Conservation (phyloP, 495 filamentous ascomycete species). For the Clohesyomyces aquaticus region DNA sequence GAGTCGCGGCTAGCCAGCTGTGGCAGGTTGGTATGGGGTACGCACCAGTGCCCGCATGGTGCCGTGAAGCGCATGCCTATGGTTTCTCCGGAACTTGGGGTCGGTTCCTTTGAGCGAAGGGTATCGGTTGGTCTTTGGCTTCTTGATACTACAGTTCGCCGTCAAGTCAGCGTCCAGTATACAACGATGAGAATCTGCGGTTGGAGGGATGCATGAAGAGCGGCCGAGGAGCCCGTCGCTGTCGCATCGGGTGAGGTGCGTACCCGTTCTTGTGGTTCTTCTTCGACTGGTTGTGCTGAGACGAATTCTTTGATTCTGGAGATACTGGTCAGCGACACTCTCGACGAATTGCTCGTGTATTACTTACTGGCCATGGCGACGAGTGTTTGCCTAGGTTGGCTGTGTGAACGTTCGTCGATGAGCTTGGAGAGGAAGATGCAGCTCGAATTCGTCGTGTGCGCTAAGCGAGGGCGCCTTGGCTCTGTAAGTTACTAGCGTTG, state of each 20-base stretch:
- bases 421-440: slow-evolving; percentile 8
- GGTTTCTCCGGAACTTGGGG: slow-evolving; percentile 99
- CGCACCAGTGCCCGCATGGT: slow-evolving; percentile 97
- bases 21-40: slow-evolving; percentile 31
- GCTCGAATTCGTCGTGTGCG: slow-evolving; percentile 4
- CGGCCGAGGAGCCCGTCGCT: background rate
- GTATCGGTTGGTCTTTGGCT: slow-evolving; percentile 98
- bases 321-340: background rate
- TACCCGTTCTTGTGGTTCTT: slow-evolving; percentile 99
- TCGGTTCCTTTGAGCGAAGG: slow-evolving; percentile 98
- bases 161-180: background rate
- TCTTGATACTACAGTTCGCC: slow-evolving; percentile 83
- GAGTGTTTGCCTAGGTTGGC: slow-evolving; percentile 23
- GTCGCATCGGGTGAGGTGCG: slow-evolving; percentile 42
- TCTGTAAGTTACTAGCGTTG: background rate
- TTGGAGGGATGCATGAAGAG: background rate
- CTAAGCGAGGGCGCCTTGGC: background rate
- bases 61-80: slow-evolving; percentile 97
- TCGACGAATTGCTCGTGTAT: background rate
- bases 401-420: slow-evolving; percentile 16
- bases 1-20: background rate
- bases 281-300: slow-evolving; percentile 94
- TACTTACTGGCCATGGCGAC: slow-evolving; percentile 58
- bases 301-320: slow-evolving; percentile 98
- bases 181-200: background rate